Conservation (phyloP, 2,329 filamentous ascomycete species). For the Neopestalotiopsis clavispora region DNA sequence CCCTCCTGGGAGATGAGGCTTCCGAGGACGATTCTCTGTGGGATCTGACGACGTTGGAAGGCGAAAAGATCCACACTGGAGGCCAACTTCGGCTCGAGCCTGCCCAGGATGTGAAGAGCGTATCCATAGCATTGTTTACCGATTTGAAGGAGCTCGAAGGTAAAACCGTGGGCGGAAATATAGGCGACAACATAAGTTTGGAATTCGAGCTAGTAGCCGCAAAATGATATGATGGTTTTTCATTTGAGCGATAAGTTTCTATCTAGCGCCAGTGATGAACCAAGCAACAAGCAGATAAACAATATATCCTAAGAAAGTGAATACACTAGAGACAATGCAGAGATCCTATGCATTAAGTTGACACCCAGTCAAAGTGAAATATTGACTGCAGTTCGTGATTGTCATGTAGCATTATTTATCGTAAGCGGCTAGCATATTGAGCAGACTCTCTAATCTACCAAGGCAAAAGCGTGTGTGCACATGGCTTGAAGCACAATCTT, state of each 20-base stretch:
- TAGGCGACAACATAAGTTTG: not conserved
- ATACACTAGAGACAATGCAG: too few species aligned
- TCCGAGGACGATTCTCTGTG: constrained; percentile 6
- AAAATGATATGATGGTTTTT: not conserved
- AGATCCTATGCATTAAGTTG: too few species aligned
- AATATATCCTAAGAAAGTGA: too few species aligned
- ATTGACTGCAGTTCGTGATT: too few species aligned
- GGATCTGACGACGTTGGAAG: constrained; percentile 13
- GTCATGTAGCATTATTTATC: too few species aligned
- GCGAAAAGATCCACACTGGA: constrained; percentile 14
- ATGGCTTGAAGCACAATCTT: constrained; percentile 26
- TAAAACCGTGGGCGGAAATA: constrained; percentile 3
- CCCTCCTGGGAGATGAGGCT: constrained; percentile 21
- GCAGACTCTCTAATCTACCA: not conserved
- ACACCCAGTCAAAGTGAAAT: too few species aligned
- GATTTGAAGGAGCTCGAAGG: constrained; percentile 5
- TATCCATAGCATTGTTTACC: constrained; percentile 18
- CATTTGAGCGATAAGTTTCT: too few species aligned
- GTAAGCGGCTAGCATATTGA: too few species aligned
- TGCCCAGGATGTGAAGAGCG: not conserved
- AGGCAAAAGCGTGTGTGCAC: constrained; percentile 24
- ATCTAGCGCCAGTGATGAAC: too few species aligned
- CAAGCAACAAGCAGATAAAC: too few species aligned
- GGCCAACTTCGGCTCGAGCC: constrained; percentile 14
- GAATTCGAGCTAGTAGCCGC: constrained; percentile 17